Percentiles rank a stretch among this genome's conserved stretches.
Conservation (phyloP, 2,329 filamentous ascomycete genomes). For the Tolypocladium pustulatum region DNA sequence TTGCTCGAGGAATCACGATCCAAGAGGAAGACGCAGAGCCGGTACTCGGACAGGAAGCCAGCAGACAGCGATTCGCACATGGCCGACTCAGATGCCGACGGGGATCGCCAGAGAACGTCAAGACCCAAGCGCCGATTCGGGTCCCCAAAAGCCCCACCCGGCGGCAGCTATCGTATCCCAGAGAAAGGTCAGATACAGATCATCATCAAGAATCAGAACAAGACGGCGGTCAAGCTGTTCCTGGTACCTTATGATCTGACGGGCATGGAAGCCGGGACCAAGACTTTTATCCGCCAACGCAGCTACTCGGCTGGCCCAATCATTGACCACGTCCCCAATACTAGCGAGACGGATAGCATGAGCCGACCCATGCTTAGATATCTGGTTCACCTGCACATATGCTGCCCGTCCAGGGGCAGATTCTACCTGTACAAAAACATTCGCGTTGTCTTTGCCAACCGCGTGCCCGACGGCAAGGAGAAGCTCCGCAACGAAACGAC, state of each 20-base stretch:
- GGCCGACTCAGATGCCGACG: constrained; percentile 13
- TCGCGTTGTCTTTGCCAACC: constrained; percentile 90
- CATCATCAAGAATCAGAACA: constrained; percentile 96
- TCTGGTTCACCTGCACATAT: constrained; percentile 87
- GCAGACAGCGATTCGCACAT: constrained; percentile 14
- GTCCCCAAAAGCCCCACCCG: constrained; percentile 52
- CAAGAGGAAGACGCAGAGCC: constrained; percentile 37
- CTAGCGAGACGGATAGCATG: constrained; percentile 11
- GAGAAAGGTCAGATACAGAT: constrained; percentile 92
- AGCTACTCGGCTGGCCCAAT: constrained; percentile 84
- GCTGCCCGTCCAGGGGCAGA: constrained; percentile 70
- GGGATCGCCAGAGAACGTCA: constrained; percentile 17
- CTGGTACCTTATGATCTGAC: constrained; percentile 84
- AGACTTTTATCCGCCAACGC: constrained; percentile 91
- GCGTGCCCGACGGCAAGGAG: constrained; percentile 91
- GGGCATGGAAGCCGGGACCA: constrained; percentile 88
- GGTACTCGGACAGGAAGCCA: constrained; percentile 26
- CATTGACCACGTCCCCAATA: constrained; percentile 50
- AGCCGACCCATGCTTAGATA: constrained; percentile 73
- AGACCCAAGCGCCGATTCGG: constrained; percentile 44
- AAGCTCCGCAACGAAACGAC: constrained; percentile 84
- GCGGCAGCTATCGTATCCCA: constrained; percentile 88
- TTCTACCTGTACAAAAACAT: constrained; percentile 89
- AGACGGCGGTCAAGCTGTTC: constrained; percentile 94
- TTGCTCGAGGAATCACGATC: constrained; percentile 34